Evolutionary conservation across 805 yeast genomes (phyloP).

Genomic region (Priceomyces castillae): DNA sequence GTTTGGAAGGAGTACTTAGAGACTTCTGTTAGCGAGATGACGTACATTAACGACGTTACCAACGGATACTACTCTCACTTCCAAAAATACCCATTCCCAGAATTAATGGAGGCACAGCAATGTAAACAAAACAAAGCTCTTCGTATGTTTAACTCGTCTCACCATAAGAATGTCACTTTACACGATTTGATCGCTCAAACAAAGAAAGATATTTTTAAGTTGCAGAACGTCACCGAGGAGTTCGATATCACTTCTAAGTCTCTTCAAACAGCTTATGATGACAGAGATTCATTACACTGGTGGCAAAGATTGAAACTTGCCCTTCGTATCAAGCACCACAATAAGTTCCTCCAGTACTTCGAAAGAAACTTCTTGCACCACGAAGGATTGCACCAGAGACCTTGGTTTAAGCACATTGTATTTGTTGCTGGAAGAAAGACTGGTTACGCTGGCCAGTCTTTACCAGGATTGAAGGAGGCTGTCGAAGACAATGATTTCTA

Average conservation of each 20-base stretch:
- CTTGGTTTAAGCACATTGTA: slow-evolving; percentile 63
- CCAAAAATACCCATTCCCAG: slow-evolving; percentile 17
- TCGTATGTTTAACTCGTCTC: slow-evolving; percentile 6
- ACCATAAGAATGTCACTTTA: slow-evolving; percentile 20
- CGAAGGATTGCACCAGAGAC: slow-evolving; percentile 47
- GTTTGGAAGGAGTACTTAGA: slow-evolving; percentile 15
- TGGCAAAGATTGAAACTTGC: slow-evolving; percentile 35
- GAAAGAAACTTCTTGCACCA: slow-evolving; percentile 53
- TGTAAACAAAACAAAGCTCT: slow-evolving; percentile 7
- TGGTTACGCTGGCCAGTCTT: slow-evolving; percentile 50
- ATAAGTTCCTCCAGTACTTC: slow-evolving; percentile 40
- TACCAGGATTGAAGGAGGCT: slow-evolving; percentile 62
- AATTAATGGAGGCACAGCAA: slow-evolving; percentile 10
- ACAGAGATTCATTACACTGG: slow-evolving; percentile 30
- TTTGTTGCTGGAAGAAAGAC: slow-evolving; percentile 56
- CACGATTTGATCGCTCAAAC: slow-evolving; percentile 23
- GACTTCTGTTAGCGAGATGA: slow-evolving; percentile 13
- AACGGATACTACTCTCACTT: slow-evolving; percentile 17
- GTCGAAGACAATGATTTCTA: slow-evolving; percentile 45
- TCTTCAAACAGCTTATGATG: slow-evolving; percentile 30
- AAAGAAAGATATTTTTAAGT: slow-evolving; percentile 16
- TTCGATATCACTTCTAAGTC: slow-evolving; percentile 28
- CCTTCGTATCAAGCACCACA: slow-evolving; percentile 30
- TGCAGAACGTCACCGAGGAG: slow-evolving; percentile 19
- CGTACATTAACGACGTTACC: slow-evolving; percentile 15